phyloP scores from a whole-genome alignment of 768 basidiomycete species.

The Sarcodon sp. region DNA sequence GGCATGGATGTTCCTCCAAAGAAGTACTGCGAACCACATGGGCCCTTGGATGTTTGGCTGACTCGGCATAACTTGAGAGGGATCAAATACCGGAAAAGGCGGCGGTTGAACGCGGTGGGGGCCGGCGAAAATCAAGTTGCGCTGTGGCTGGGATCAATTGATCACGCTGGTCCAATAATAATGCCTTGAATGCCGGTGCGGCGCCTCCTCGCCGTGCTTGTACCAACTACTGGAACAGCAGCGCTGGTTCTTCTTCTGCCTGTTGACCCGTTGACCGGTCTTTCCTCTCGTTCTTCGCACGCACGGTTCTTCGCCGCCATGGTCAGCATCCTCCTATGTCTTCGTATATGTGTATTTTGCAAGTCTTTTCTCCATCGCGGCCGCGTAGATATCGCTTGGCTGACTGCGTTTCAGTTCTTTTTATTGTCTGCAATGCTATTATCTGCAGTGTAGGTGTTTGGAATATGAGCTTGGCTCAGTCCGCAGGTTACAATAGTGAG shows the following conservation, averaged over 20 bases:
- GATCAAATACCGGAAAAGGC: too few relatives aligned
- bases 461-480: slow-evolving; percentile 42
- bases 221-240: neutral
- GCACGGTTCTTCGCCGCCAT: slow-evolving; percentile 13
- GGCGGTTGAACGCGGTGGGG: too few relatives aligned
- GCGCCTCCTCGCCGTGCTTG: too few relatives aligned
- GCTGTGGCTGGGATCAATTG: too few relatives aligned
- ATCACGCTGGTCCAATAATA: too few relatives aligned
- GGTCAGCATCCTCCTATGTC: slow-evolving; percentile 30
- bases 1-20: too few relatives aligned
- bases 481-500: slow-evolving; percentile 25
- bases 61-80: too few relatives aligned
- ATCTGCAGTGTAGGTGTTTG: slow-evolving; percentile 55
- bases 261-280: neutral
- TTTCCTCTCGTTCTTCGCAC: neutral
- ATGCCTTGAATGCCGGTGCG: too few relatives aligned
- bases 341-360: slow-evolving; percentile 56
- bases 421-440: slow-evolving; percentile 53
- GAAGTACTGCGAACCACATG: too few relatives aligned
- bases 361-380: slow-evolving; percentile 9
- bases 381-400: slow-evolving; percentile 1
- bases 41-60: too few relatives aligned
- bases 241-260: neutral
- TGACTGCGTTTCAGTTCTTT: slow-evolving; percentile 27
- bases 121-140: too few relatives aligned